Evolutionary conservation across 768 basidiomycete genomes (phyloP).

Genomic region (Suillus alpinus): DNA sequence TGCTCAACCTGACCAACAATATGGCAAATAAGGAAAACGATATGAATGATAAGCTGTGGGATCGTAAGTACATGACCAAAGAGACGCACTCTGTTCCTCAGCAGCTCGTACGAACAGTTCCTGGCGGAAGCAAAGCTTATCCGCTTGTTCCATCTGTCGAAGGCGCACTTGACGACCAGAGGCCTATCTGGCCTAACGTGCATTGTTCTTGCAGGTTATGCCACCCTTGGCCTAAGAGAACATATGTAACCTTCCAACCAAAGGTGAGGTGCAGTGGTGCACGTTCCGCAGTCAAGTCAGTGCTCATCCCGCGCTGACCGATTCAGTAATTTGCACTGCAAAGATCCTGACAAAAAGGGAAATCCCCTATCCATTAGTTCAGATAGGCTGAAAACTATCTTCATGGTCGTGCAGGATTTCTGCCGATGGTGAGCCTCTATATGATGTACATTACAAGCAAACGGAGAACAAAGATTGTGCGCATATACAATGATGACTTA

Average conservation of each 20-base stretch:
- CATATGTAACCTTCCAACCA: slow-evolving; percentile 1
- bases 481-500: slow-evolving; percentile 24
- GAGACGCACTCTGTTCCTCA: slow-evolving; percentile 64
- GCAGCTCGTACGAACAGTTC: slow-evolving; percentile 73
- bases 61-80: neutral
- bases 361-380: neutral
- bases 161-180: slow-evolving; percentile 80
- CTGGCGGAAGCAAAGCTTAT: slow-evolving; percentile 79
- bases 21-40: neutral
- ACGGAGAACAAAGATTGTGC: slow-evolving; percentile 7
- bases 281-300: slow-evolving; percentile 25
- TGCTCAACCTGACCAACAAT: slow-evolving; percentile 65
- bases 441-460: slow-evolving; percentile 7
- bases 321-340: neutral
- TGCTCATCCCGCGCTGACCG: neutral
- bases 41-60: neutral
- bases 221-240: neutral
- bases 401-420: neutral
- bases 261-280: slow-evolving; percentile 4
- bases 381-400: neutral
- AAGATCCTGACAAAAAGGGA: neutral
- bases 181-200: slow-evolving; percentile 66
- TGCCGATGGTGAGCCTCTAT: slow-evolving; percentile 4
- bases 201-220: slow-evolving; percentile 20
- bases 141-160: slow-evolving; percentile 69